Base-by-base conservation (phyloP, 2,329 filamentous ascomycete genomes). In the Aspergillus costaricaensis region DNA sequence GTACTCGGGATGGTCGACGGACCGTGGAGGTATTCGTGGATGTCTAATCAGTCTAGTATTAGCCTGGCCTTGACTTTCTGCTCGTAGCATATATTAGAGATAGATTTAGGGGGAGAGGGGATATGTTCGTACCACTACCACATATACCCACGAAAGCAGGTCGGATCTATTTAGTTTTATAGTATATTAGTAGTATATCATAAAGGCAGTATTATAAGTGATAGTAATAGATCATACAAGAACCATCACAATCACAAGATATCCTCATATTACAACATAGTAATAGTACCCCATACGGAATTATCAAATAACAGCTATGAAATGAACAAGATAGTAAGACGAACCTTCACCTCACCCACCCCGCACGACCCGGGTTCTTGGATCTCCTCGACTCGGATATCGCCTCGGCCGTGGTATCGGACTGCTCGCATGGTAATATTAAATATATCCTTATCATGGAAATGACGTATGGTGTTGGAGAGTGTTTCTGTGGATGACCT, bases 21-120 rank as follows among this genome's bases (percentile, higher is more conserved):
- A 2, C 79, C 79, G 14, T 78, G 76, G 50, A 82, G 74, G 65
- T 83, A 86, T 69, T 86, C 83, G 65, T 85, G 82, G 4, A 83
- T 68, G 65, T 84, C 81, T 70, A 30, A 12, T 69, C 6, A 25
- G 23, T 14, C 3, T 5, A 8, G 14, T 6, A 10, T 23, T 8
- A 36, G 30, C 49, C 6, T 19, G 17, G 9, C 4, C 36, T 9
- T 8, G 12, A 17, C 4, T 21, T 14, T 36, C 2, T 4, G 41
- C 41, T 19, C 9, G 15, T 32, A 25, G 23, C 14, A 23, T 39
- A 15, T 15, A 43, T 2, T n/a, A 5, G n/a, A 15, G 2, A 14
- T n/a, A 6, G 5, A 1, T 25, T 4, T 17, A 48, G 15, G 1
- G 2, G n/a, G 15, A 7, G 6, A 9, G n/a, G 10, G 10, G 1